Conservation (phyloP, 1,284 basidiomycete genomes). For the Papiliotrema terrestris region DNA sequence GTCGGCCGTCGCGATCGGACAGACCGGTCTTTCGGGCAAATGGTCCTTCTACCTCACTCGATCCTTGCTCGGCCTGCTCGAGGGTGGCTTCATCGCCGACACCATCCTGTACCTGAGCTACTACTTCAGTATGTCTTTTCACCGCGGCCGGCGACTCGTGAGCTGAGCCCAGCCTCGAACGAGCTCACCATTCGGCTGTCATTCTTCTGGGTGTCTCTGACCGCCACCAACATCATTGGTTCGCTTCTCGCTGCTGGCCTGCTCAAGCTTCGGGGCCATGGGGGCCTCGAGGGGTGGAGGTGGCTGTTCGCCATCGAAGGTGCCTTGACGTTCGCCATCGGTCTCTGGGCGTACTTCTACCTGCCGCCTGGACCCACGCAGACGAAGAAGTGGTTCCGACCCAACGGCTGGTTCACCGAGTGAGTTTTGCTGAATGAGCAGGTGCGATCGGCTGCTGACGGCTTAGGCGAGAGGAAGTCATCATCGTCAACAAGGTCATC, state of each 20-base stretch:
- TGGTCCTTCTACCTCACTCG: conserved; percentile 40
- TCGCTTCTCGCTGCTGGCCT: conserved; percentile 42
- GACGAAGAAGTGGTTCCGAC: conserved; percentile 32
- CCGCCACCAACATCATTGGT: conserved; percentile 32
- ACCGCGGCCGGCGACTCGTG: not conserved
- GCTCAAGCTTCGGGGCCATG: conserved; percentile 36
- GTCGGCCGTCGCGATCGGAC: conserved; percentile 37
- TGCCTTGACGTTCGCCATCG: conserved; percentile 39
- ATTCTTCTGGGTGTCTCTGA: conserved; percentile 46
- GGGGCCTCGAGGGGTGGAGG: conserved; percentile 38
- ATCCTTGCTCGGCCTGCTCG: conserved; percentile 42
- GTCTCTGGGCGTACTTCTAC: conserved; percentile 37
- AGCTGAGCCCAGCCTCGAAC: conserved; percentile 1
- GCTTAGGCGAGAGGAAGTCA: conserved; percentile 42
- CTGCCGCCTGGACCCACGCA: conserved; percentile 44
- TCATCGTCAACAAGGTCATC: conserved; percentile 51
- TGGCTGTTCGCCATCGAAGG: conserved; percentile 43
- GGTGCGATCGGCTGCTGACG: conserved; percentile 2
- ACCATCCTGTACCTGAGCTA: conserved; percentile 48
- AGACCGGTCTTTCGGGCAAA: conserved; percentile 27
- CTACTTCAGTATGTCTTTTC: conserved; percentile 33
- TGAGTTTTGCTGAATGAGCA: conserved; percentile 1
- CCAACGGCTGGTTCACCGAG: conserved; percentile 49
- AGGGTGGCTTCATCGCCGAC: conserved; percentile 50
- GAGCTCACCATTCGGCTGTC: conserved; percentile 47